Evolutionary conservation across 352 stramenopile genomes (phyloP).

Genomic region (Halophytophthora polymorphica): DNA sequence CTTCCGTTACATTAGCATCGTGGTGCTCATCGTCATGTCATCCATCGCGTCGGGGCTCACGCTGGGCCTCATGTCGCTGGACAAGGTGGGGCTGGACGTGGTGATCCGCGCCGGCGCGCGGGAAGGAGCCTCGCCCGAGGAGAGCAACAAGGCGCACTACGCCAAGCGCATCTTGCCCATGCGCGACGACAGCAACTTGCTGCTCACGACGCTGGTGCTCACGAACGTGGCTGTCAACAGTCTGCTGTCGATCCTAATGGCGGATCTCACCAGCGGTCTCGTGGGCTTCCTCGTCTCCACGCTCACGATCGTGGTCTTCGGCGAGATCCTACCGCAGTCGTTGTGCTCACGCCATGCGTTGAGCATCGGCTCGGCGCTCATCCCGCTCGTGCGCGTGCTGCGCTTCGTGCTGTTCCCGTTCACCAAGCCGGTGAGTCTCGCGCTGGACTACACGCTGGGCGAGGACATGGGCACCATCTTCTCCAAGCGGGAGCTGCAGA

Average conservation of each 20-base stretch:
- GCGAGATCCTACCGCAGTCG: slow-evolving; percentile 92
- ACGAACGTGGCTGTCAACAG: slow-evolving; percentile 98
- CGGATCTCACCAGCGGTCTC: slow-evolving; percentile 83
- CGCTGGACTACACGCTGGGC: slow-evolving; percentile 91
- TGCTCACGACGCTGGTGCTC: slow-evolving; percentile 97
- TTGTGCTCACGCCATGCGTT: slow-evolving; percentile 93
- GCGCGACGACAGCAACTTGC: slow-evolving; percentile 92
- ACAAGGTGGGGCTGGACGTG: slow-evolving; percentile 96
- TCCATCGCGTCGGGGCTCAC: slow-evolving; percentile 95
- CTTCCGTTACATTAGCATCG: slow-evolving; percentile 47
- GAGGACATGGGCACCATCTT: slow-evolving; percentile 96
- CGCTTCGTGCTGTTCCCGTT: slow-evolving; percentile 90
- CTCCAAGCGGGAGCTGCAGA: slow-evolving; percentile 89
- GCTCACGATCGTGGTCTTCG: slow-evolving; percentile 93
- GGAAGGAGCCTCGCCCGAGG: slow-evolving; percentile 51
- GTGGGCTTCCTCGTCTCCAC: slow-evolving; percentile 95
- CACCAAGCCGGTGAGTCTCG: slow-evolving; percentile 86
- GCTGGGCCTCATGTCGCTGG: slow-evolving; percentile 95
- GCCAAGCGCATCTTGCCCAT: slow-evolving; percentile 84
- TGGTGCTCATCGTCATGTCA: slow-evolving; percentile 81
- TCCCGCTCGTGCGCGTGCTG: slow-evolving; percentile 94
- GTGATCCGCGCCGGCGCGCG: slow-evolving; percentile 90
- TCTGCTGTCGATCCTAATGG: slow-evolving; percentile 96
- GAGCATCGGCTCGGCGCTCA: slow-evolving; percentile 44
- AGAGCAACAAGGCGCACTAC: slow-evolving; percentile 44